Evolutionary conservation across 1,139 yeast genomes (phyloP).

Genomic region (Scheffersomyces insectosa): DNA sequence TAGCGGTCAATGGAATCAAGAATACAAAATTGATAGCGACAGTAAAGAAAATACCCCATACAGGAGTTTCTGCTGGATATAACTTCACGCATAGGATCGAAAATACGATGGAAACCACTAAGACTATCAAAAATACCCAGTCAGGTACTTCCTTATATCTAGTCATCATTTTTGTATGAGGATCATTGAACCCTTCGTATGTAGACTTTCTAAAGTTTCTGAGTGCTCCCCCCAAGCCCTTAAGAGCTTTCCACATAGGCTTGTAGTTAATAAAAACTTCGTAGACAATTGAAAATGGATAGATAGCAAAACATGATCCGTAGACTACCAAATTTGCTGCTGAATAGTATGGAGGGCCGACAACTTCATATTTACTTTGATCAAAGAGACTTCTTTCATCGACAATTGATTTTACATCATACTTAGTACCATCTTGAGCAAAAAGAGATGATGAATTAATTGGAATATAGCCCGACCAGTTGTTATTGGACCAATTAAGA

Average conservation of each 20-base stretch:
- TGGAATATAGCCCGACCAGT: slow-evolving; percentile 51
- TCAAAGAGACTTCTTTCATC: slow-evolving; percentile 35
- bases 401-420: slow-evolving; percentile 39
- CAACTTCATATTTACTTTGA: slow-evolving; percentile 30
- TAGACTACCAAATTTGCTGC: slow-evolving; percentile 43
- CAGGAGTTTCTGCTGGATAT: slow-evolving; percentile 39
- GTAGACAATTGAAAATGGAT: slow-evolving; percentile 40
- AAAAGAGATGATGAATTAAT: slow-evolving; percentile 46
- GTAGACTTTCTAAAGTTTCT: slow-evolving; percentile 10
- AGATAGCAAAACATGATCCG: slow-evolving; percentile 46
- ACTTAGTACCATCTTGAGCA: slow-evolving; percentile 46
- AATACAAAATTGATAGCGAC: slow-evolving; percentile 36
- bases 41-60: slow-evolving; percentile 31
- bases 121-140: slow-evolving; percentile 18
- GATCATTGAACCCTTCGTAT: slow-evolving; percentile 20
- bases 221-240: slow-evolving; percentile 10
- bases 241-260: slow-evolving; percentile 9
- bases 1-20: slow-evolving; percentile 37
- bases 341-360: slow-evolving; percentile 39
- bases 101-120: slow-evolving; percentile 18
- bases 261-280: slow-evolving; percentile 5
- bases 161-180: slow-evolving; percentile 21
- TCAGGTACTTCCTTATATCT: slow-evolving; percentile 25
- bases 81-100: slow-evolving; percentile 27
- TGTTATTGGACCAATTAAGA: slow-evolving; percentile 47